Evolutionary conservation across 805 yeast genomes (phyloP), one percentile per base, ranked within the genome.

Genomic region (Cyberlindnera lachancei): DNA sequence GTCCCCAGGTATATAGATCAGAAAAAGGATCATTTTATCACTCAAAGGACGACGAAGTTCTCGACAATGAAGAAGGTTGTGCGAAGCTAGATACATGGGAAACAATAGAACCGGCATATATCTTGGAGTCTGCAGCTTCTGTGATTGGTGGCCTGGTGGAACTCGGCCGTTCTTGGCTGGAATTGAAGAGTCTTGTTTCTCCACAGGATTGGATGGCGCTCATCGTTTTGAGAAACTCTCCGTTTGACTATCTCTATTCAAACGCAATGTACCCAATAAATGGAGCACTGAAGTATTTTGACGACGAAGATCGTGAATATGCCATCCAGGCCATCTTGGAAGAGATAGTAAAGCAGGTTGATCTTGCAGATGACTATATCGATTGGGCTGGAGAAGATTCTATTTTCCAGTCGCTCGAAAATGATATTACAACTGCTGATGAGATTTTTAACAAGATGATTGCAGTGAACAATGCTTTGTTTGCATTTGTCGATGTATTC

Each of bases 171-270:
- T 57, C 35, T 1, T 52, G 55, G 56, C 27, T 37, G 7, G 20
- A 23, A 9, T 16, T 52, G 10, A 47, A 41, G 34, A 55, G 53
- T 5, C 46, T 46, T n/a, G 49, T 73, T 8, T 48, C 59, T 0
- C 61, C 63, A 42, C 57, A 62, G 9, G 59, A 62, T 11, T 69
- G 82, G 64, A 40, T 75, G 12, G 54, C 63, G 2, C 62, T 73
- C 23, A 49, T 79, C 7, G 61, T 68, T 2, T 46, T 76, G 34
- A 56, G 64, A 7, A 68, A 74, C 33, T 68, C 73, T 3, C 80
- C 90, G 0, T 79, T 64, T 50, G 87, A 81, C 45, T 75, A 67
- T 42, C 62, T 69, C 5, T 57, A 65, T 22, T 73, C 85, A 2
- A 68, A 66, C 37, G 71, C 77, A 0, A 54, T 75, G 40, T 60